Base-by-base conservation (phyloP, 2,329 filamentous ascomycete genomes). In the Diplocarpon rosae region DNA sequence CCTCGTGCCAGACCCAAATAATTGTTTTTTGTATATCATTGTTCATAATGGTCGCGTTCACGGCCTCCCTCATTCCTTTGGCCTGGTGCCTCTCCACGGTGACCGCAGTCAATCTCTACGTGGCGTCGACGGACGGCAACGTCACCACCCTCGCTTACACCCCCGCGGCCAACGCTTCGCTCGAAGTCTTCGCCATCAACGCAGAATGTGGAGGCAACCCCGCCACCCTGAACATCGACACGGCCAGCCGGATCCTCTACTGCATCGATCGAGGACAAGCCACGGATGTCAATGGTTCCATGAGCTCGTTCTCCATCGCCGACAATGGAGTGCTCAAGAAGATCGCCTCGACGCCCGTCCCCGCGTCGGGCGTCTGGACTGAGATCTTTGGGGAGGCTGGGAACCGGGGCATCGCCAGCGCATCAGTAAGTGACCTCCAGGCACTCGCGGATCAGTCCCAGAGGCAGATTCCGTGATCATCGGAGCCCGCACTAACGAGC, bases 91-190 rank as follows among this genome's bases (percentile, higher is more conserved):
- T 40, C n/a, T 28, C 29, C 13, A 38, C 42, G 11, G 16, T 13
- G 3, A 30, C 35, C 12, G 42, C 42, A 15, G 32, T 30, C 5
- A 43, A 38, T 7, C 35, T 43, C 12, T 43, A 33, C 28, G 36
- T 38, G n/a, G 42, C 42, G 12, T 31, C 29, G 13, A 24, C 42
- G 10, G 31, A 38, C 17, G 42, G 42, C 2, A 45, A 39, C 15
- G 36, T 51, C 29, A 48, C 48, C 3, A 52, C 49, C 1, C 42
- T 52, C 14, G 39, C 41, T n/a, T 42, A 49, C 2, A 33, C 31
- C 3, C 15, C 16, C 2, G 29, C 49, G 2, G 35, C 16, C 1
- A 47, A 39, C n/a, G 15, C 13, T 8, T 51, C 43, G 16, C 45
- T 52, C 6, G 35, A 24, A 15, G 40, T 45, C 11, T 32, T 46